Evolutionary conservation across 2,329 filamentous ascomycete species (phyloP), one percentile per base, ranked within the genome.

Genomic region (Pochonia chlamydosporia): DNA sequence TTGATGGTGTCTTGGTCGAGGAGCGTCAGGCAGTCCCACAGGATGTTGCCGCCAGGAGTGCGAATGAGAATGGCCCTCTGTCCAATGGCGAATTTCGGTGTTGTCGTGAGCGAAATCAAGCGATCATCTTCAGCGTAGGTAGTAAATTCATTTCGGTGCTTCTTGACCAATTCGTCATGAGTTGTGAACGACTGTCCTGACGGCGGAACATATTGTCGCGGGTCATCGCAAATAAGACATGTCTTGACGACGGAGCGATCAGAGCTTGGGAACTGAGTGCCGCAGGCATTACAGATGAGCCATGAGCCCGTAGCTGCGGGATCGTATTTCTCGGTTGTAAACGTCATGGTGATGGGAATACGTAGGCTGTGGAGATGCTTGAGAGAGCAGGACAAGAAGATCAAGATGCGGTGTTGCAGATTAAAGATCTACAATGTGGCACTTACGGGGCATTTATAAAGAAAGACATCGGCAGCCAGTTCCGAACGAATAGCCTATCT

Each of bases 11-110:
- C 73, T 2, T 75, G 65, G 60, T 91, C 85, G 3, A 93, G 68
- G 53, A 82, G 79, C 0, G 86, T 76, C 48, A 93, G 71, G 52
- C 85, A 82, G 64, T 93, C 89, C 88, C 88, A 95, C 2, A 93
- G 76, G 1, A 93, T 65, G 60, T 91, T 91, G 0, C 87, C 87
- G 0, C 64, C 49, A 0, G 78, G 70, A 0, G 85, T 88, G 43
- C 75, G 71, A 11, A 92, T 68, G 2, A 95, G 69, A 40, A 90
- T 75, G 18, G 82, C 82, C 26, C 88, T 76, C 64, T 93, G 84
- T 1, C 87, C 87, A 52, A 93, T 93, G 46, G 72, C 87, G 50
- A 90, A 68, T 62, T 83, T 73, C 25, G 80, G 81, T 31, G 68
- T 63, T 0, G 77, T 78, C 42, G 59, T 59, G 47, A 82, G 72